Evolutionary conservation across 441 rosid species (phyloP), one percentile per base, ranked within the genome.

Genomic region (Bruguiera hainesii): DNA sequence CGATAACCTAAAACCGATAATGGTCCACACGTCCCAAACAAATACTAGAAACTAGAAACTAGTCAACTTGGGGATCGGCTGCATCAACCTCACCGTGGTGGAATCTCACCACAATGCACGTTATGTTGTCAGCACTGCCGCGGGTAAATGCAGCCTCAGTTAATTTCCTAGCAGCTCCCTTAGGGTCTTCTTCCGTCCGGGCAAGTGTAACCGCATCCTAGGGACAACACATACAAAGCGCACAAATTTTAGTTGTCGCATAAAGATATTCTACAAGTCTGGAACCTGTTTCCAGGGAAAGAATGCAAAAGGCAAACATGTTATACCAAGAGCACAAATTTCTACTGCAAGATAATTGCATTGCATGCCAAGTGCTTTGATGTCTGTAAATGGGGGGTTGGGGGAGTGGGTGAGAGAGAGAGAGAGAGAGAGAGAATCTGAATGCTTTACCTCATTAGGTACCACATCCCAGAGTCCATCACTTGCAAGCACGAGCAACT

Each of bases 391-490:
- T 11, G 58, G 1, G 28, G 29, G 16, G 4, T 5, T 20, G 30
- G 18, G 33, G 28, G 21, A 28, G n/a, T 21, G 21, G 42, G 13
- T 0, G 13, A 50, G n/a, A 56, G 59, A 20, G 7, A 11, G 61
- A 20, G 7, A 11, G 61, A 19, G 56, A 15, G 25, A 39, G 20
- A 0, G 25, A 1, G 2, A 23, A 9, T 11, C 6, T 2, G 57
- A 25, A 56, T 39, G 57, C 73, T 61, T 65, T 82, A 89, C 99
- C 85, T 90, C 98, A 76, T 96, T 96, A 16, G 89, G 91, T 15
- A 96, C 89, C 11, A 90, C 99, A 81, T 95, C 98, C 99, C 99
- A 92, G 59, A 95, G 71, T 71, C 99, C 99, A 76, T 92, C 99
- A 76, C 96, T 96, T 57, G 97, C 98, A 69, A 92, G 91, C 63